Percentiles rank a stretch among this genome's conserved stretches.
Evolutionary conservation across 2,329 filamentous ascomycete genomes (phyloP).

Genomic region (Aspergillus neoniger): DNA sequence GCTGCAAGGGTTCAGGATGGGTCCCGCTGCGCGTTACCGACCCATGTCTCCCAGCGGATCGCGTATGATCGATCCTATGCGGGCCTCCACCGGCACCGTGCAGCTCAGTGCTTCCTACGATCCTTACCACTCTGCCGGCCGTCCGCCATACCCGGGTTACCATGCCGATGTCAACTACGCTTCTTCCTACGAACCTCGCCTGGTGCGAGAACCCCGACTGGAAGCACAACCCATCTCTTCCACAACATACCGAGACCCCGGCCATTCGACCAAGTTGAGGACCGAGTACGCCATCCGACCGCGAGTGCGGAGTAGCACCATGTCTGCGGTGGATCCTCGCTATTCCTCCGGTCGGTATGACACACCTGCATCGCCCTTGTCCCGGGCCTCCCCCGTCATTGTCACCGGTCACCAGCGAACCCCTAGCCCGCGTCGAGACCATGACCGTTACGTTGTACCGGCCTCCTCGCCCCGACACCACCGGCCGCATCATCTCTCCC

Average conservation of each 20-base stretch:
- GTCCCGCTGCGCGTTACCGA: constrained; percentile 35
- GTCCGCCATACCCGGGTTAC: constrained; percentile 35
- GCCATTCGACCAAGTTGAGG: constrained; percentile 34
- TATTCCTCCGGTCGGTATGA: constrained; percentile 29
- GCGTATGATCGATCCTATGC: constrained; percentile 40
- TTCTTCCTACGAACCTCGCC: constrained; percentile 31
- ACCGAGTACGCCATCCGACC: constrained; percentile 43
- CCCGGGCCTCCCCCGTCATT: constrained; percentile 31
- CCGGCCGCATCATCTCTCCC: constrained; percentile 35
- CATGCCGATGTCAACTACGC: constrained; percentile 34
- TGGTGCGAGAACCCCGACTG: constrained; percentile 27
- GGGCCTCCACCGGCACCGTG: constrained; percentile 45
- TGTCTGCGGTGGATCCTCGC: constrained; percentile 31
- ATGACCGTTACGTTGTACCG: constrained; percentile 38
- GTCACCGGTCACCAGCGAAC: constrained; percentile 32
- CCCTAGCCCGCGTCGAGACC: constrained; percentile 36
- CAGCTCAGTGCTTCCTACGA: constrained; percentile 38
- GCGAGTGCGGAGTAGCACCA: constrained; percentile 39
- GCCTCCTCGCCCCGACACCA: constrained; percentile 30
- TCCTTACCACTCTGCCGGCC: constrained; percentile 33
- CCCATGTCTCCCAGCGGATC: constrained; percentile 37
- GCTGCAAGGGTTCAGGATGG: constrained; percentile 27
- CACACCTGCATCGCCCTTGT: constrained; percentile 26
- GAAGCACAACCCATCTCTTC: constrained; percentile 39
- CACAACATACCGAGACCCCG: constrained; percentile 34